phyloP scores from a whole-genome alignment of 768 basidiomycete species.

The Trametes cinnabarina region DNA sequence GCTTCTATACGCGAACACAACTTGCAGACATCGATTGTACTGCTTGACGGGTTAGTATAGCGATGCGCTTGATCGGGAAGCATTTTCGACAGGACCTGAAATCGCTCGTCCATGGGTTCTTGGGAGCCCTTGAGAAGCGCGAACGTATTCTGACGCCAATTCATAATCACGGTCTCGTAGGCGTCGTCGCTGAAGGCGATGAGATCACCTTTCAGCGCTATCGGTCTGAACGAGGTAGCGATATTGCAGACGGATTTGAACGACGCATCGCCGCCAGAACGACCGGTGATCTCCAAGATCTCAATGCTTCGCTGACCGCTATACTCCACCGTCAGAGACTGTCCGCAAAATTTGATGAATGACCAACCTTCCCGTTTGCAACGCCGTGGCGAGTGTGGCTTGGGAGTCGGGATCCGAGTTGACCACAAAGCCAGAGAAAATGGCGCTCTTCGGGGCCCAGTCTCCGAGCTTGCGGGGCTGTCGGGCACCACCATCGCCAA shows the following conservation, averaged over 20 bases:
- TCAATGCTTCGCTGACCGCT: slow-evolving; percentile 27
- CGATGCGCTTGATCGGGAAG: neutral
- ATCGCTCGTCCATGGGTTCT: slow-evolving; percentile 31
- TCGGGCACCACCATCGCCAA: slow-evolving; percentile 18
- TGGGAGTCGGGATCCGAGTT: slow-evolving; percentile 46
- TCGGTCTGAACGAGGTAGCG: slow-evolving; percentile 43
- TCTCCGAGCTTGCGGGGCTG: slow-evolving; percentile 31
- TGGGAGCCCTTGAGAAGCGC: slow-evolving; percentile 44
- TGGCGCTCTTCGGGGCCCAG: slow-evolving; percentile 49
- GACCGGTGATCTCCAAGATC: slow-evolving; percentile 31
- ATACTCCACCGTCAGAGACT: neutral
- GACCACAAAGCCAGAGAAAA: slow-evolving; percentile 52
- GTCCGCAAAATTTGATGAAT: neutral
- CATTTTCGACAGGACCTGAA: slow-evolving; percentile 25
- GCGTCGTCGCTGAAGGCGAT: slow-evolving; percentile 54
- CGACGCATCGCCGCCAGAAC: neutral
- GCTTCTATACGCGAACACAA: slow-evolving; percentile 44
- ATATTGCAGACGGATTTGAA: slow-evolving; percentile 20
- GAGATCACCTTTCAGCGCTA: slow-evolving; percentile 49
- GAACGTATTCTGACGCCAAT: slow-evolving; percentile 50
- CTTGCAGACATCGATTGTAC: slow-evolving; percentile 53
- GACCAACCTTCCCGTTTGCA: slow-evolving; percentile 27
- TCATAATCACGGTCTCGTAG: slow-evolving; percentile 49
- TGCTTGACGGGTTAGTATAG: slow-evolving; percentile 17
- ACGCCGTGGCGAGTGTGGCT: slow-evolving; percentile 50